Evolutionary conservation across 768 basidiomycete genomes (phyloP), one percentile per base, ranked within the genome.

Genomic region (Podaxis rugospora): DNA sequence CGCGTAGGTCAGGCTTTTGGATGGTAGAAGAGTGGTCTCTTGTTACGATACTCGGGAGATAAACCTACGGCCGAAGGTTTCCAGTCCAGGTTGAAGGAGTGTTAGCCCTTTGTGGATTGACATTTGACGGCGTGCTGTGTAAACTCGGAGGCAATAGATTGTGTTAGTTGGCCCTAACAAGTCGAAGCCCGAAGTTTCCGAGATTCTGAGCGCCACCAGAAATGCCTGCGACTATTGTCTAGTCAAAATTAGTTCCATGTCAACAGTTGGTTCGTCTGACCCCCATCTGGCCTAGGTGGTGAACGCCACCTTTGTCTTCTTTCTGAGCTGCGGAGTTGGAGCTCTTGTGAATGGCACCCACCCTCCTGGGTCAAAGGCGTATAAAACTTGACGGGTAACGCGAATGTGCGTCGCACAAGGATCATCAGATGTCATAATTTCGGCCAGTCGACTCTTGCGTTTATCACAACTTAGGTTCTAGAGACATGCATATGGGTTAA

Each of bases 341-440:
- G 42, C 16, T 44, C 42, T 44, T 16, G 18, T 18, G 42, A 44
- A 44, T 44, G 42, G 42, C 18, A 44, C 42, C 42, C n/a, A 18
- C 42, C 6, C 42, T 44, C 18, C 32, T 18, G 42, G 14, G n/a
- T n/a, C 6, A 23, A 25, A 47, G 16, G 10, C 46, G 3, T 23
- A 47, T n/a, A 42, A 14, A 27, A 23, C 9, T 2, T 44, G 52
- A 28, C 39, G 28, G 37, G 50, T 58, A 49, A 58, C 49, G 57
- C 25, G 47, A 58, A 51, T 16, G 28, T 35, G 52, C 3, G 36
- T 54, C 10, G 52, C 21, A 25, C 28, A 28, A 37, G 35, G 40
- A 60, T 50, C 25, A 18, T 54, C 42, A 42, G 37, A 54, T 60
- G 59, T 39, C 59, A 46, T 61, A 53, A 44, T 9, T 21, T 51